These are phyloP conservation scores for Mucor mucedo DNA, from an alignment of 371 early-diverging fungal species.

Conservation along the genomic window DNA sequence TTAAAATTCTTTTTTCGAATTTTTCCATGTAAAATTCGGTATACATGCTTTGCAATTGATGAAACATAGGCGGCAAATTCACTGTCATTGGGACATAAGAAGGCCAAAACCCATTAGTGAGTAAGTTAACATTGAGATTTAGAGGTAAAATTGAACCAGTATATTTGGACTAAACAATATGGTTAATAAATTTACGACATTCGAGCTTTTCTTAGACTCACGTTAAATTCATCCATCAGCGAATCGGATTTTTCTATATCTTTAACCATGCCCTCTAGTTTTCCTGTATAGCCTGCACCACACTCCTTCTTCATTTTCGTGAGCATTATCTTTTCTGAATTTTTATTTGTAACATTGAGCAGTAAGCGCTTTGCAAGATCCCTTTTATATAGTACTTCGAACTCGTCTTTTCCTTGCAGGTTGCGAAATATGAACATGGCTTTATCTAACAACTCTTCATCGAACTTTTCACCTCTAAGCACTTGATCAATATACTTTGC, in stretches of 20 bases:
- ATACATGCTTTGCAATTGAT: conserved; percentile 72
- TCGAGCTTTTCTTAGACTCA: conserved; percentile 26
- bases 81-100: conserved; percentile 78
- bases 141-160: not conserved
- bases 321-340: conserved; percentile 87
- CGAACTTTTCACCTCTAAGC: conserved; percentile 38
- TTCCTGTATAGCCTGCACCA: conserved; percentile 86
- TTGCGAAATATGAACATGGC: conserved; percentile 42
- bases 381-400: conserved; percentile 92
- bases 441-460: conserved; percentile 37
- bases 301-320: conserved; percentile 86
- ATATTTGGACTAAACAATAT: not conserved
- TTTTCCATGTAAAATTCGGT: conserved; percentile 76
- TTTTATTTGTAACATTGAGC: conserved; percentile 70
- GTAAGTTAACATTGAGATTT: conserved; percentile 71
- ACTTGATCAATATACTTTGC: conserved; percentile 41
- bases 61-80: conserved; percentile 59
- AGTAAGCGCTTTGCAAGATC: conserved; percentile 91
- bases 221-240: conserved; percentile 64
- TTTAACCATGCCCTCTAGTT: conserved; percentile 94
- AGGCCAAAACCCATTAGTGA: conserved; percentile 94
- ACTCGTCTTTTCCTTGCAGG: conserved; percentile 81
- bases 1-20: conserved; percentile 78
- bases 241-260: conserved; percentile 87
- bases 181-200: not conserved